Evolutionary conservation across 495 filamentous ascomycete genomes (phyloP).

Genomic region (Cladorrhinum samala): DNA sequence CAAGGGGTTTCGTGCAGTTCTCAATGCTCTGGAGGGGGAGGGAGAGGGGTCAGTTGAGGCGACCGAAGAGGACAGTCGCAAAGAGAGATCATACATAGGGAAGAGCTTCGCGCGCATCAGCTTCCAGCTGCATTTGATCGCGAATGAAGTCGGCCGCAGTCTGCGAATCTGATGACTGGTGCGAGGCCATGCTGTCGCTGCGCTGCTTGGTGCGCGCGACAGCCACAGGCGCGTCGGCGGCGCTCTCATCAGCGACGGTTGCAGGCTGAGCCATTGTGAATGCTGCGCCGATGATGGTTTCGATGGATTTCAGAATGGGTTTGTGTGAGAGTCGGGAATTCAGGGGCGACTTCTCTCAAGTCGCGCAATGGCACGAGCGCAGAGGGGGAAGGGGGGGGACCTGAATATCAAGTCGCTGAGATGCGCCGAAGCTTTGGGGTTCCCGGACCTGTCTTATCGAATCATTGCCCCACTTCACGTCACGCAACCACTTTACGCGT

Average conservation of each 20-base stretch:
- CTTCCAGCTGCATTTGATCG: constrained; percentile 83
- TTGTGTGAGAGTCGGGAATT: too few relatives aligned
- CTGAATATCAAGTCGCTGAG: background rate
- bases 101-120: constrained; percentile 87
- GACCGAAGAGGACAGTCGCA: background rate
- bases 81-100: constrained; percentile 62
- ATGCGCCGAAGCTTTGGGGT: background rate
- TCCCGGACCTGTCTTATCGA: constrained; percentile 8
- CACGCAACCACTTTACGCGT: constrained; percentile 40
- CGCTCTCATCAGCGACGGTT: constrained; percentile 14
- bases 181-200: constrained; percentile 53
- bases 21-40: constrained; percentile 66
- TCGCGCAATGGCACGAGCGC: background rate
- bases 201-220: constrained; percentile 27
- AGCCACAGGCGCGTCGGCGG: constrained; percentile 20
- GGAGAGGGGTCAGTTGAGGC: background rate
- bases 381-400: background rate
- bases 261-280: constrained; percentile 27
- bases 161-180: constrained; percentile 64
- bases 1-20: constrained; percentile 81
- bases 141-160: constrained; percentile 90
- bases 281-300: background rate
- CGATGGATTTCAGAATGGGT: background rate
- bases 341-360: background rate
- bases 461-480: constrained; percentile 1